Evolutionary conservation across 768 basidiomycete genomes (phyloP).

Genomic region (Bullera alba): DNA sequence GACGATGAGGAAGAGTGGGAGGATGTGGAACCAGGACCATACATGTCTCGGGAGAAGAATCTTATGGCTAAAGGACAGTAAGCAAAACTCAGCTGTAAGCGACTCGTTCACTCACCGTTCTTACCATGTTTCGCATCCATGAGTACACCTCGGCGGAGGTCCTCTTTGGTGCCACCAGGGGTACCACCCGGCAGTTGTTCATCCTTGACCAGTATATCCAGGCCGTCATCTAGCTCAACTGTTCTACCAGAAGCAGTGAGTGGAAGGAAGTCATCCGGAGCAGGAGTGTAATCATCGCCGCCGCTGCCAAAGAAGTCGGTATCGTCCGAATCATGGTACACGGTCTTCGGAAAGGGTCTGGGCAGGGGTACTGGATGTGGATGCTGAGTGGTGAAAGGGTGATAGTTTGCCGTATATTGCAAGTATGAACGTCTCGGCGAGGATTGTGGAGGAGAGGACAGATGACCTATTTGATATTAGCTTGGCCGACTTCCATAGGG

Average conservation of each 20-base stretch:
- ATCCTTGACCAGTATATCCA: conserved; percentile 12
- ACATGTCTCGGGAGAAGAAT: conserved; percentile 37
- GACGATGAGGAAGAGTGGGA: conserved; percentile 2
- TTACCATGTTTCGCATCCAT: conserved; percentile 20
- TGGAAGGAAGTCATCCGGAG: background rate
- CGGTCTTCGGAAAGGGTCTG: background rate
- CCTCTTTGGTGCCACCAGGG: conserved; percentile 25
- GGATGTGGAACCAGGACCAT: conserved; percentile 3
- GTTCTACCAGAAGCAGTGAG: background rate
- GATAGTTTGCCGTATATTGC: background rate
- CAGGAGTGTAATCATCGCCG: background rate
- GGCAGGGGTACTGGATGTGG: conserved; percentile 21
- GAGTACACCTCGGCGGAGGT: conserved; percentile 13
- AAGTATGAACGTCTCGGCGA: background rate
- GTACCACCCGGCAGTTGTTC: conserved; percentile 26
- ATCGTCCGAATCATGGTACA: conserved; percentile 5
- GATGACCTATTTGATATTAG: conserved; percentile 13
- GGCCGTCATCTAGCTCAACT: conserved; percentile 11
- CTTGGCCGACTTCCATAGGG: background rate
- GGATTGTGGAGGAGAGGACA: conserved; percentile 8
- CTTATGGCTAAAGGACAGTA: conserved; percentile 17
- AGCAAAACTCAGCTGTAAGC: background rate
- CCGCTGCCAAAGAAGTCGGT: background rate
- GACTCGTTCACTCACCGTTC: conserved; percentile 11
- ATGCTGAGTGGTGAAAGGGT: conserved; percentile 12